Base-by-base conservation (phyloP, 2,329 filamentous ascomycete genomes). In the Cephalotrichum gorgonifer region DNA sequence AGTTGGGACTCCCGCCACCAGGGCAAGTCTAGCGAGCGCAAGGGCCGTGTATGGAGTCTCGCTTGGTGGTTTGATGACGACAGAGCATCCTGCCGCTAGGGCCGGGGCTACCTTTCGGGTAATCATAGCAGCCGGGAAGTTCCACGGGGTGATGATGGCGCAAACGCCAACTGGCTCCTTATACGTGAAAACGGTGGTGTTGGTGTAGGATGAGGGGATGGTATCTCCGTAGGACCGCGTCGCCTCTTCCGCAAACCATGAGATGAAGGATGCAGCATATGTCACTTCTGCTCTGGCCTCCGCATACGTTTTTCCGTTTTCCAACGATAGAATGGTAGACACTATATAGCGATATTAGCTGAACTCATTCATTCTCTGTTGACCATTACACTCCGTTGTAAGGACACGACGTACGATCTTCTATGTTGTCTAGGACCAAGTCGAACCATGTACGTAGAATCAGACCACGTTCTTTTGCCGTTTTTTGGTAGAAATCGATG, bases 41-140 rank as follows among this genome's bases (percentile, higher is more conserved):
- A 95, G 82, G 1, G 88, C 82, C 22, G 90, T 95, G 63, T 91
- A 91, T 0, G 91, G 93, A 1, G 93, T 96, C 72, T 97, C 91
- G 45, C 84, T 83, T 1, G 91, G 90, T 15, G 89, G 85, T 66
- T 98, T 98, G 59, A 83, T 83, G 2, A 97, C 90, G 2, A 95
- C 86, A 0, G 91, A 95, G 69, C 91, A 97, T 51, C 93, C 93
- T n/a, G 89, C 90, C 17, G 93, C 93, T 49, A 97, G 74, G 8
- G 86, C 86, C 2, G 87, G 80, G 2, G 78, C 82, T 46, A 82
- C 74, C 64, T 86, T 86, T 52, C 82, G 70, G 6, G 81, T 84
- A 54, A 87, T 79, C 85, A 88, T 88, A 44, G 83, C 83, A 3
- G 82, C 79, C 12, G 85, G 85, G 60, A 94, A 95, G 68, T 95